Evolutionary conservation across 2,329 filamentous ascomycete genomes (phyloP).

Genomic region (Nemania sp.): DNA sequence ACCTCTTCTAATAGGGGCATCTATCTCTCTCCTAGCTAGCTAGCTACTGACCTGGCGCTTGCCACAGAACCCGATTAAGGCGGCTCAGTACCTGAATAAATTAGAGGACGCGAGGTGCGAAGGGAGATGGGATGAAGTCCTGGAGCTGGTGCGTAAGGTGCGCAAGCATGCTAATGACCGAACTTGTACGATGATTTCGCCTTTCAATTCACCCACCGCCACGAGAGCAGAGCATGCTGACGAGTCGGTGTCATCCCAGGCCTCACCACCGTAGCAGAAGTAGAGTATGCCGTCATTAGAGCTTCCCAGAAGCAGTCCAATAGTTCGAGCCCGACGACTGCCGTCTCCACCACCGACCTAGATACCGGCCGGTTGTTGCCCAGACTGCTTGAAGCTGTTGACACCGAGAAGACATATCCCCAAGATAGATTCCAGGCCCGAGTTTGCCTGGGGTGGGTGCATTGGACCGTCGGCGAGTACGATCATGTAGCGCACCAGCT

Average conservation of each 20-base stretch:
- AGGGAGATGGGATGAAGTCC: conserved; percentile 86
- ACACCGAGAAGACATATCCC: conserved; percentile 63
- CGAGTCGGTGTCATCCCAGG: conserved; percentile 59
- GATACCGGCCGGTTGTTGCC: conserved; percentile 61
- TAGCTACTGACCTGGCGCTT: conserved; percentile 38
- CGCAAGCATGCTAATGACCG: conserved; percentile 91
- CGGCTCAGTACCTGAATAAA: conserved; percentile 80
- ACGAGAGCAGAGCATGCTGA: conserved; percentile 36
- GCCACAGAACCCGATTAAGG: conserved; percentile 75
- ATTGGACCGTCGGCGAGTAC: conserved; percentile 81
- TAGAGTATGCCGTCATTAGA: conserved; percentile 73
- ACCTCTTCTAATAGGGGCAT: not conserved
- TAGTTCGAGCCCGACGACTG: conserved; percentile 56
- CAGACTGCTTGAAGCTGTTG: conserved; percentile 67
- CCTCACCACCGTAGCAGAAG: conserved; percentile 76
- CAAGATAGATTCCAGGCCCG: conserved; percentile 81
- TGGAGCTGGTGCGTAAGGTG: conserved; percentile 91
- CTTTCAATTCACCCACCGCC: not conserved
- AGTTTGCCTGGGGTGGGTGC: conserved; percentile 85
- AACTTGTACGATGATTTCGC: conserved; percentile 72
- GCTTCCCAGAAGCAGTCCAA: conserved; percentile 59
- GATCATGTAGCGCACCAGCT: conserved; percentile 69
- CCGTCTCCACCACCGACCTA: conserved; percentile 58
- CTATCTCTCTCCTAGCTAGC: conserved; percentile 27
- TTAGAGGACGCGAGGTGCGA: conserved; percentile 90